These are phyloP conservation scores for Flaveria brownii DNA, from an alignment of 129 eudicot species.

Conservation along the genomic window DNA sequence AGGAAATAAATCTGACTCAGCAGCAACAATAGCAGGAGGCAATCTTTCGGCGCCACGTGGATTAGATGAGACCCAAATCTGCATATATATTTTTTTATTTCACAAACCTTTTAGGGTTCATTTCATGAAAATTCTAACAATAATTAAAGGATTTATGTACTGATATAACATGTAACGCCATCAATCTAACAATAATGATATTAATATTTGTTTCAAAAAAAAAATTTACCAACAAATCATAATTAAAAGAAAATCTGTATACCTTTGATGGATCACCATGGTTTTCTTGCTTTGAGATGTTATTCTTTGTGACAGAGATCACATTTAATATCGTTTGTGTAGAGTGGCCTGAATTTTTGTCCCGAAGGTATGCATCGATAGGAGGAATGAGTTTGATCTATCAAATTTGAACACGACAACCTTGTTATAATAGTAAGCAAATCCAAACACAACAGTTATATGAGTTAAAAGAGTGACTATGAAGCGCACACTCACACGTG, in stretches of 20 bases:
- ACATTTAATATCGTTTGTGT: slow-evolving; percentile 34
- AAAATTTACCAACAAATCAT: neutral
- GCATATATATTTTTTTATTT: slow-evolving; percentile 23
- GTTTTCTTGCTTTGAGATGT: slow-evolving; percentile 29
- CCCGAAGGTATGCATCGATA: slow-evolving; percentile 25
- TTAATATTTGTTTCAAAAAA: neutral
- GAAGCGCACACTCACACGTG: slow-evolving; percentile 20
- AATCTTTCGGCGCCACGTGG: slow-evolving; percentile 86
- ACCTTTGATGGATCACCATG: slow-evolving; percentile 49
- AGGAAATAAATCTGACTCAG: slow-evolving; percentile 70
- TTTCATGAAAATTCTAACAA: neutral
- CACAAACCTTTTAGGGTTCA: neutral
- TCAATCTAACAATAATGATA: neutral
- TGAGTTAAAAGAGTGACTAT: slow-evolving; percentile 14
- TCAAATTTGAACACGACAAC: slow-evolving; percentile 15
- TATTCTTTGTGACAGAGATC: slow-evolving; percentile 23
- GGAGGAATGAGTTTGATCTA: slow-evolving; percentile 52
- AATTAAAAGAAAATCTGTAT: neutral
- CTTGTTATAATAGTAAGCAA: slow-evolving; percentile 13
- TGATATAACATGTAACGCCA: neutral
- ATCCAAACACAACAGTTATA: neutral
- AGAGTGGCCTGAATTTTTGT: slow-evolving; percentile 36
- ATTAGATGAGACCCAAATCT: slow-evolving; percentile 88
- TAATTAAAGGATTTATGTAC: neutral
- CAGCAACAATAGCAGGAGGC: slow-evolving; percentile 77